Base-by-base conservation (phyloP, 2,329 filamentous ascomycete species). In the Berkeleyomyces basicola region DNA sequence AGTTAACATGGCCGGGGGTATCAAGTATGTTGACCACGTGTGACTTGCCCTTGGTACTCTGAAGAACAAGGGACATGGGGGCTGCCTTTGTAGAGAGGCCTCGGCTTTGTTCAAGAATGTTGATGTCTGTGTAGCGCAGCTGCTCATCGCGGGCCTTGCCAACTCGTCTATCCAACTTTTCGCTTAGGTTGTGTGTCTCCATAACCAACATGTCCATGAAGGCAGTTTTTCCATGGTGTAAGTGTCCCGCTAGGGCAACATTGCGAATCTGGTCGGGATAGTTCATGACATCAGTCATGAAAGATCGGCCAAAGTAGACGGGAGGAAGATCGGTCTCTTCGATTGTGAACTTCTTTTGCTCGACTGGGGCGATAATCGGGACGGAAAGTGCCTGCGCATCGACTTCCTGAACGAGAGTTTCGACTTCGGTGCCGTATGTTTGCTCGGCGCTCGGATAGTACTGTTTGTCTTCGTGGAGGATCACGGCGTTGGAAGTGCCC, bases 361-460 rank as follows among this genome's bases (percentile, higher is more conserved):
- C 87, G 59, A 97, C 82, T 0, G 93, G 93, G 60, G 88, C 90
- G 71, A 99, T 88, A 65, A 99, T 97, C 40, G 93, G 93, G 70
- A 96, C 84, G 39, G 88, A 84, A 66, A 99, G 80, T 57, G 91
- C 88, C 73, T 99, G 93, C 65, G 91, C 88, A 77, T 99, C 93
- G 76, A 97, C 93, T 74, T 99, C 93, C 71, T 97, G 88, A 44
- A 99, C 92, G 73, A 96, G 77, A 1, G 92, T 93, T 75, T 99
- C 93, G 69, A 99, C 93, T 74, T 93, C 91, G 68, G 85, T 81
- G 61, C 93, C 93, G 72, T 97, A 99, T 49, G 96, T 85, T 73
- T 99, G 93, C 71, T 92, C 86, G 63, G 93, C 93, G n/a, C 91
- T 96, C 39, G 93, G 93, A 72, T 99, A 99, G 74, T 99, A 99